These are phyloP conservation scores for Verticillium zaregamsianum DNA, from an alignment of 2,329 filamentous ascomycete species.

Conservation along the genomic window DNA sequence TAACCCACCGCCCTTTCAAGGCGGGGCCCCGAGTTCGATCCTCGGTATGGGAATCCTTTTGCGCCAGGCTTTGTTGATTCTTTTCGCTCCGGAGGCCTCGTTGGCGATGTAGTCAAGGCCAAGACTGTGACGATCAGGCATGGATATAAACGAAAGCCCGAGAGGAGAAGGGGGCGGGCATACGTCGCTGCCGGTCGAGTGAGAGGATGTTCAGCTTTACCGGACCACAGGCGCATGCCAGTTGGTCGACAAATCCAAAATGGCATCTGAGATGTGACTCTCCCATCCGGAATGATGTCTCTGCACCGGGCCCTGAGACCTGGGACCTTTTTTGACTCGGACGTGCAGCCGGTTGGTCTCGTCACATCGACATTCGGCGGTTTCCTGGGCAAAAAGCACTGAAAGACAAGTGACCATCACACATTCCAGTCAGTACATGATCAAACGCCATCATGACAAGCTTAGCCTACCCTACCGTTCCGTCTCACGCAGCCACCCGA, in stretches of 20 bases:
- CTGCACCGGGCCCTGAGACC: not conserved
- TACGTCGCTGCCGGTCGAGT: not conserved
- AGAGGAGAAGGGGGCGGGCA: not conserved
- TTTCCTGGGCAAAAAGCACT: too few relatives aligned
- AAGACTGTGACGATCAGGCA: not conserved
- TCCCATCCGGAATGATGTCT: not conserved
- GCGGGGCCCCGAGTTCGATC: not conserved
- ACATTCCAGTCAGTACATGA: not conserved
- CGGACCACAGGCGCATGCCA: too few relatives aligned
- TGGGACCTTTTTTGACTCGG: not conserved
- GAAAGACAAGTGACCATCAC: not conserved
- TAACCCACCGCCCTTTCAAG: not conserved
- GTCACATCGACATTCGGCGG: not conserved
- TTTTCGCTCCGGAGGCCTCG: not conserved
- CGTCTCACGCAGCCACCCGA: not conserved
- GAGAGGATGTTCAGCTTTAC: not conserved
- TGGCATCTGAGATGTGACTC: not conserved
- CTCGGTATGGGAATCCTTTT: not conserved
- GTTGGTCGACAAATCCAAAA: not conserved
- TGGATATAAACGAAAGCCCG: not conserved
- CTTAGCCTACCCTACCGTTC: not conserved
- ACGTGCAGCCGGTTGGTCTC: not conserved
- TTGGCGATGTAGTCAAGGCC: not conserved
- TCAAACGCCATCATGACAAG: not conserved
- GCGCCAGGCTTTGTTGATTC: not conserved